These are phyloP conservation scores for Pharnaceum exiguum DNA, from an alignment of 148 eudicot genomes.

Conservation along the genomic window DNA sequence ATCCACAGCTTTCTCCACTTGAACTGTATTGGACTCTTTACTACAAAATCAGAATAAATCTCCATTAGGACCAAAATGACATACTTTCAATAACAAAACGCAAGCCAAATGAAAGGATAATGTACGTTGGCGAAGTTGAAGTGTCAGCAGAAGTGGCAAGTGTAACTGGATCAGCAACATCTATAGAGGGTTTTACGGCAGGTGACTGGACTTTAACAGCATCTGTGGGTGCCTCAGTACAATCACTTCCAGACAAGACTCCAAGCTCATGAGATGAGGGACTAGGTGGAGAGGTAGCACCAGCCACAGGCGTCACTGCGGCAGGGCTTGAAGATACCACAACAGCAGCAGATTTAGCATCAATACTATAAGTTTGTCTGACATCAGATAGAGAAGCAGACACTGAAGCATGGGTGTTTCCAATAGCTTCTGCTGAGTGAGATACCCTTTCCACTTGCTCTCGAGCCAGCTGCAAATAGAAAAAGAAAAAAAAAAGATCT, in stretches of 20 bases:
- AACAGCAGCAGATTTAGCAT: constrained; percentile 22
- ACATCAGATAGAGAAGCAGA: constrained; percentile 28
- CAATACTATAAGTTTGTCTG: constrained; percentile 29
- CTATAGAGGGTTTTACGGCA: constrained; percentile 26
- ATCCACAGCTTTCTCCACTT: constrained; percentile 38
- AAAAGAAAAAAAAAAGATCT: constrained; percentile 11
- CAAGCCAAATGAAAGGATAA: constrained; percentile 2
- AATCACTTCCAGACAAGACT: constrained; percentile 22
- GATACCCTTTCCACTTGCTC: constrained; percentile 45
- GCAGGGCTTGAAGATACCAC: constrained; percentile 41
- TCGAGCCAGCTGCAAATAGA: constrained; percentile 68
- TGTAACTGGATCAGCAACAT: constrained; percentile 23
- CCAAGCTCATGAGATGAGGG: constrained; percentile 29
- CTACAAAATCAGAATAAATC: constrained; percentile 23
- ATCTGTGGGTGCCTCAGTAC: constrained; percentile 24
- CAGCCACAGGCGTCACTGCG: constrained; percentile 38
- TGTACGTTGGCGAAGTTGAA: constrained; percentile 38
- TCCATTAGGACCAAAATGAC: constrained; percentile 8
- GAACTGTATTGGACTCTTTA: constrained; percentile 22
- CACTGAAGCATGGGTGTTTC: constrained; percentile 27
- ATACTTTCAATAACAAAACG: background rate
- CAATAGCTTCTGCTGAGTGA: constrained; percentile 20
- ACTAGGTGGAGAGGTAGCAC: constrained; percentile 29
- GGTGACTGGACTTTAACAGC: constrained; percentile 31
- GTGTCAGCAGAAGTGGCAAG: constrained; percentile 23